phyloP scores from a whole-genome alignment of 331 rosid genomes.

The Erythrophleum ivorense region DNA sequence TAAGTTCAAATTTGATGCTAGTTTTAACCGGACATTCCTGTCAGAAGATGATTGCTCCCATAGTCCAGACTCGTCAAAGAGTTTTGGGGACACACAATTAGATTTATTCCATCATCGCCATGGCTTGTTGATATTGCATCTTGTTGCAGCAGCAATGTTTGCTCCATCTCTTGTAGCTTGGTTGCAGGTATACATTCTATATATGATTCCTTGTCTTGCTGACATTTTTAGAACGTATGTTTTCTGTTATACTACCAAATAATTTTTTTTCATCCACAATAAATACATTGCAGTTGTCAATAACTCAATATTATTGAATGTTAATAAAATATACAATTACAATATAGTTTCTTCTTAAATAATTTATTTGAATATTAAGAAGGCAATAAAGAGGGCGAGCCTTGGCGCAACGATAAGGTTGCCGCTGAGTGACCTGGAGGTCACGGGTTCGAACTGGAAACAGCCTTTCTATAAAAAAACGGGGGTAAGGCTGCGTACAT shows the following conservation, averaged over 20 bases:
- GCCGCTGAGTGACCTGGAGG: too few species aligned
- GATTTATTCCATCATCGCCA: constrained; percentile 90
- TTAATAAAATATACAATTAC: not conserved
- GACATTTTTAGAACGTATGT: not conserved
- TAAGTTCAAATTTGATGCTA: constrained; percentile 58
- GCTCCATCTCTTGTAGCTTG: constrained; percentile 87
- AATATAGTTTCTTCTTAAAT: not conserved
- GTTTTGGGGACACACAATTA: constrained; percentile 82
- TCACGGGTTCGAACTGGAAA: too few species aligned
- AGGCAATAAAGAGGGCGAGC: too few species aligned
- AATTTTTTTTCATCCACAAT: not conserved
- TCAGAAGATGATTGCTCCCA: constrained; percentile 56
- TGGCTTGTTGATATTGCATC: constrained; percentile 86
- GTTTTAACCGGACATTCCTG: constrained; percentile 55
- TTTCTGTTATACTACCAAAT: not conserved
- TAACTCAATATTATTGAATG: not conserved
- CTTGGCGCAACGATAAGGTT: too few species aligned
- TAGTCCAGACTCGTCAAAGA: constrained; percentile 72
- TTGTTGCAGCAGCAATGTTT: constrained; percentile 83
- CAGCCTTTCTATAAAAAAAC: too few species aligned
- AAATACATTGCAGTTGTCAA: not conserved
- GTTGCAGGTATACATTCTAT: constrained; percentile 72
- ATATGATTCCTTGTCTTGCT: constrained; percentile 30
- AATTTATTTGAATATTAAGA: not conserved
- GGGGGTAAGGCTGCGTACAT: too few species aligned